A percentile compares a stretch with the other conserved stretches of the same genome.
Evolutionary conservation across 2,329 filamentous ascomycete species (phyloP).

Genomic region (Neurospora crassa): DNA sequence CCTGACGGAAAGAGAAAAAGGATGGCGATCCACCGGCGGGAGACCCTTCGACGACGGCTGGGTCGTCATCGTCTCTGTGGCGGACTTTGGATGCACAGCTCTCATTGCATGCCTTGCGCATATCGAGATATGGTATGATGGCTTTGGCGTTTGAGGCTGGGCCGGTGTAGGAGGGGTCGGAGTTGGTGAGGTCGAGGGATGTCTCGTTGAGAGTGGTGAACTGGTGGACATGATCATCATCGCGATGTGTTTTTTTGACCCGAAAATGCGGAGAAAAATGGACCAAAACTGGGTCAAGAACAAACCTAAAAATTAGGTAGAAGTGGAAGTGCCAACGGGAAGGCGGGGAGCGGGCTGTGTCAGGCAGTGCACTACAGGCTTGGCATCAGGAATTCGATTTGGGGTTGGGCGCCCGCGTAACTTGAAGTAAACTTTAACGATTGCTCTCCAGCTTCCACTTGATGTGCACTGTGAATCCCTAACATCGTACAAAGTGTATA

Average conservation of each 20-base stretch:
- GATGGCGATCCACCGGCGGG: background rate
- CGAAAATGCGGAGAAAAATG: background rate
- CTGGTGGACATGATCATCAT: background rate
- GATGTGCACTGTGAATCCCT: accelerated
- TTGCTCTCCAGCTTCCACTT: background rate
- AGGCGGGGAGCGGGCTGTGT: background rate
- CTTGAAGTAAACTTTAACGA: background rate
- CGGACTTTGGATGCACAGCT: background rate
- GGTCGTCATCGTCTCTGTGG: background rate
- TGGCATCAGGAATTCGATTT: background rate
- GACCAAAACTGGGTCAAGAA: background rate
- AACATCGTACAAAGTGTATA: background rate
- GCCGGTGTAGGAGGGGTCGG: background rate
- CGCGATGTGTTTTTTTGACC: background rate
- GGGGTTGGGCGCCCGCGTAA: background rate
- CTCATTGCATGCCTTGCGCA: background rate
- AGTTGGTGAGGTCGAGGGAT: background rate
- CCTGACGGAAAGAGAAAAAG: background rate
- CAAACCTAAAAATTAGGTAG: background rate
- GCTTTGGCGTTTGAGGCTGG: background rate
- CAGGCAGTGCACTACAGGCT: background rate
- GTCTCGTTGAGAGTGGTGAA: background rate
- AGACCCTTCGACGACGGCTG: background rate
- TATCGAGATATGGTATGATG: background rate
- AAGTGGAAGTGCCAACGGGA: background rate